Evolutionary conservation across 495 filamentous ascomycete genomes (phyloP).

Genomic region (Lentithecium fluviatile): DNA sequence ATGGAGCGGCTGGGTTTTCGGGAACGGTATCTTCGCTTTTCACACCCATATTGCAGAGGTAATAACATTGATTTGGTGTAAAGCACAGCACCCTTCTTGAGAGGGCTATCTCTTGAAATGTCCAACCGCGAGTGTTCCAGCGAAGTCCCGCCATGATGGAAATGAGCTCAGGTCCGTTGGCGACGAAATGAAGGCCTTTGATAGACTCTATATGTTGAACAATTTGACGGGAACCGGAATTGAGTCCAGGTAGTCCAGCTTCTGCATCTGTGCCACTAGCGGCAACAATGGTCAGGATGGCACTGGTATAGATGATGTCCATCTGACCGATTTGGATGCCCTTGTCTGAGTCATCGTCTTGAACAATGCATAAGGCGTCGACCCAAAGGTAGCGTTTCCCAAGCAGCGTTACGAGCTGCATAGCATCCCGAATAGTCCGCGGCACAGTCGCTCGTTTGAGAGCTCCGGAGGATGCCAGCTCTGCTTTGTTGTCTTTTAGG

Average conservation of each 20-base stretch:
- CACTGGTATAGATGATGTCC: background rate
- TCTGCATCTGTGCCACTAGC: background rate
- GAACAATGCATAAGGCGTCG: background rate
- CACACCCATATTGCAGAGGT: too few relatives aligned
- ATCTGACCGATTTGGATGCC: background rate
- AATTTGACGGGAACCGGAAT: background rate
- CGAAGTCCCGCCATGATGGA: background rate
- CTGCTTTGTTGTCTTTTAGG: background rate
- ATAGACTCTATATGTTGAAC: background rate
- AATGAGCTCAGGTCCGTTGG: background rate
- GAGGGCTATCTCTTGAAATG: background rate
- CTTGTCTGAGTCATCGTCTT: background rate
- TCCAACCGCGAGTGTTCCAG: background rate
- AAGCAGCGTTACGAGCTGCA: background rate
- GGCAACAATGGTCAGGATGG: background rate
- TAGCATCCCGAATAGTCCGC: background rate
- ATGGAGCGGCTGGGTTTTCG: too few relatives aligned
- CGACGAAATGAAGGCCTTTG: background rate
- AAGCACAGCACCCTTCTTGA: background rate
- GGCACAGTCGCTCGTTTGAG: background rate
- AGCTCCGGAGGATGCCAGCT: background rate
- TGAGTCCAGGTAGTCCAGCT: background rate
- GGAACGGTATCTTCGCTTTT: background rate
- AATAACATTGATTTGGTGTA: background rate
- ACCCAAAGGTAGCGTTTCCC: background rate